These are phyloP conservation scores for Eragrostis nindensis DNA, from an alignment of 176 grass and related monocot genomes.

Conservation along the genomic window DNA sequence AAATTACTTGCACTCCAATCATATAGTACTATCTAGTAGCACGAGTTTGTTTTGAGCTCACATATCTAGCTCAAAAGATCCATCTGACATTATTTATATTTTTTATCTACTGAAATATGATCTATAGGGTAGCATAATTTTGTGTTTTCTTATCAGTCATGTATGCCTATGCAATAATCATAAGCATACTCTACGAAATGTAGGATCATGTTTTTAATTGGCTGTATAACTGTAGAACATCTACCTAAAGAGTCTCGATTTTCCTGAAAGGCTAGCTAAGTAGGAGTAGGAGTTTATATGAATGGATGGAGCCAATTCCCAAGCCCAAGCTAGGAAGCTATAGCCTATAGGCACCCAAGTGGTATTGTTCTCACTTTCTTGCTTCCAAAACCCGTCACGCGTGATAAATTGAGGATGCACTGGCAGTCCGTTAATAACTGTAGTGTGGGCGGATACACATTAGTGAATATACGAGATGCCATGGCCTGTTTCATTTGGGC, in stretches of 20 bases:
- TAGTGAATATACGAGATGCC: background rate
- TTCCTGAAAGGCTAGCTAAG: conserved; percentile 15
- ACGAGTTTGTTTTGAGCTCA: background rate
- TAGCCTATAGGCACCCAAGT: background rate
- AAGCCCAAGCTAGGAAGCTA: background rate
- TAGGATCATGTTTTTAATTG: too few relatives aligned
- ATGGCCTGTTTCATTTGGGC: background rate
- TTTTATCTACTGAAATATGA: too few relatives aligned
- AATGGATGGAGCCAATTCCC: background rate
- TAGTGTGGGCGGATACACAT: background rate
- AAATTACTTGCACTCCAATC: background rate
- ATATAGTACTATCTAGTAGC: background rate
- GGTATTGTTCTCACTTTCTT: conserved; percentile 31
- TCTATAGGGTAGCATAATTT: too few relatives aligned
- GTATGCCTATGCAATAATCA: too few relatives aligned
- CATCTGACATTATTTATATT: too few relatives aligned
- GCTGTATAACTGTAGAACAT: background rate
- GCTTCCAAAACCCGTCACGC: conserved; percentile 29
- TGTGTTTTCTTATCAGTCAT: too few relatives aligned
- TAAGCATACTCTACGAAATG: background rate
- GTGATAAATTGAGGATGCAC: too few relatives aligned
- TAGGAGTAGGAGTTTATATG: background rate
- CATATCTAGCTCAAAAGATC: background rate
- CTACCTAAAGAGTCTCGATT: conserved; percentile 4
- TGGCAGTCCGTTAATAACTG: conserved; percentile 33